These are phyloP conservation scores for Colletotrichum chlorophyti DNA, from an alignment of 2,329 filamentous ascomycete species.

Conservation along the genomic window DNA sequence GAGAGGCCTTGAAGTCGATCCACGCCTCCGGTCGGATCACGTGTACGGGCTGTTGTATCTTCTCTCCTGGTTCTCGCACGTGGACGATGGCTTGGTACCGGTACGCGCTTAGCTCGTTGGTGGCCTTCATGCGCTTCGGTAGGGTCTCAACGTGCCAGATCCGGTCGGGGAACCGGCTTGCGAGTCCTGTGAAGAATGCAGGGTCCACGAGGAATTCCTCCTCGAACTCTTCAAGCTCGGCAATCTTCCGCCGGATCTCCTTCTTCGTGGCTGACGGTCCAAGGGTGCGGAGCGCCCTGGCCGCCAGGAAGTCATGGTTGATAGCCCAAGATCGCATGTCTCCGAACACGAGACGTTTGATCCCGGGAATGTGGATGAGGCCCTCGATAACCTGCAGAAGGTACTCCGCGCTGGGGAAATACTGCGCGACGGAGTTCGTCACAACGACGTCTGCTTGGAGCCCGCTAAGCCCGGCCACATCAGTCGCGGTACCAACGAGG, in stretches of 20 bases:
- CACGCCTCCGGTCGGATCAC: slow-evolving; percentile 12
- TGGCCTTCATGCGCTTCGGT: slow-evolving; percentile 36
- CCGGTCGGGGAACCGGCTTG: slow-evolving; percentile 14
- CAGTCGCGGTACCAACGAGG: slow-evolving; percentile 31
- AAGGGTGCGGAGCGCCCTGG: slow-evolving; percentile 1
- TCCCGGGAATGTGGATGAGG: not conserved
- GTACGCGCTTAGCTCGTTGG: slow-evolving; percentile 38
- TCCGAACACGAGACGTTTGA: slow-evolving; percentile 29
- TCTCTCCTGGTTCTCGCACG: not conserved
- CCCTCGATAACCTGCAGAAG: slow-evolving; percentile 27
- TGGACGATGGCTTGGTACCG: slow-evolving; percentile 37
- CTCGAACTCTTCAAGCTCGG: slow-evolving; percentile 27
- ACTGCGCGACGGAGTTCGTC: slow-evolving; percentile 36
- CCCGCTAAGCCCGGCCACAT: not conserved
- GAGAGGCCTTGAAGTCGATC: not conserved
- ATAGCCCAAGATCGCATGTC: slow-evolving; percentile 31
- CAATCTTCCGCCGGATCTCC: slow-evolving; percentile 12
- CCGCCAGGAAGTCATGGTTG: slow-evolving; percentile 29
- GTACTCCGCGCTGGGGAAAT: slow-evolving; percentile 35
- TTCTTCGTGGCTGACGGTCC: slow-evolving; percentile 14
- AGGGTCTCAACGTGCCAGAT: slow-evolving; percentile 37
- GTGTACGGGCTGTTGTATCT: slow-evolving; percentile 2
- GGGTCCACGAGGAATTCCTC: slow-evolving; percentile 34
- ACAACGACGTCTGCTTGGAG: not conserved
- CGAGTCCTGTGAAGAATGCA: slow-evolving; percentile 33